Base-by-base conservation (phyloP, 305 asterid genomes). In the Euphrasia arctica region DNA sequence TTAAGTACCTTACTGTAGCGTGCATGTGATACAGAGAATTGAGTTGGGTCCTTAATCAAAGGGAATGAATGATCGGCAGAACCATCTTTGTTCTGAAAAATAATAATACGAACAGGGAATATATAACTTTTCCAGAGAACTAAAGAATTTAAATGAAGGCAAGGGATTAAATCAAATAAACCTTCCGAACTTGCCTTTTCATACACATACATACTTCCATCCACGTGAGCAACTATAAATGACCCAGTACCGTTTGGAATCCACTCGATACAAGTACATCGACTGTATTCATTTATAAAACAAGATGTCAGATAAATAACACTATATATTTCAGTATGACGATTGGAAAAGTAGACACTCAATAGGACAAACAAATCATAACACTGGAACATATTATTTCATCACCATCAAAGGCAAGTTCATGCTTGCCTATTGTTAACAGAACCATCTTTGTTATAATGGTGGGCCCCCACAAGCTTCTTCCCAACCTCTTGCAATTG, bases 391-490 rank as follows among this genome's bases (percentile, higher is more conserved):
- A 56, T 9, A 52, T 32, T 31, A 6, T 59, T 41, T 61, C 57
- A 51, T 25, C 8, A 51, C 52, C 25, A 7, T n/a, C n/a, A n/a
- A n/a, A n/a, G n/a, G n/a, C n/a, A n/a, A n/a, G n/a, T n/a, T n/a
- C n/a, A 34, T 69, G 58, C 81, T 84, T 75, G 80, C 95, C 85
- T 86, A 66, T 66, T 84, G 69, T 82, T 86, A 63, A 86, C 78
- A 58, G 83, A 70, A 63, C 91, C 95, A 66, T 86, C 95, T 73
- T 86, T 86, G 71, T 86, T 86, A 75, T 80, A 86, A 75, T 86
- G 95, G 59, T 84, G 91, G 64, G 89, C 87, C 39, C 84, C 91
- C 67, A 84, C 88, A 66, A 86, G 95, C 83, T 86, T 86, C 81
- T 71, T 73, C 50, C 73, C 73, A 50, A 50, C 70, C 28, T 73